phyloP scores from a whole-genome alignment of 208 protist genomes.

The Endotrypanum monterogeii region DNA sequence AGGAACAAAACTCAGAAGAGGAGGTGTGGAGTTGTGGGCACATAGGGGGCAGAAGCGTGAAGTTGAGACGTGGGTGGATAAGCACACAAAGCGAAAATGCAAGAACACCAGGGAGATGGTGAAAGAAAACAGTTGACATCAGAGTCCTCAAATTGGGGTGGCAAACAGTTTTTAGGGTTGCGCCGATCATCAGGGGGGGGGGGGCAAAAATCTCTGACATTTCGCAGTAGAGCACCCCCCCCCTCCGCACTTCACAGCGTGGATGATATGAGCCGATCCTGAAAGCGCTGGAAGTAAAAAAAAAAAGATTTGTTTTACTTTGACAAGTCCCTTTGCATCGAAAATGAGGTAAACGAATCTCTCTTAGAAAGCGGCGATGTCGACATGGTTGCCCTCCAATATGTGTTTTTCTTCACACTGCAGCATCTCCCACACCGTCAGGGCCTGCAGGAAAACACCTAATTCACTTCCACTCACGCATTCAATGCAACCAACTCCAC shows the following conservation, averaged over 20 bases:
- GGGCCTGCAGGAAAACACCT: not conserved
- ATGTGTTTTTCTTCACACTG: not conserved
- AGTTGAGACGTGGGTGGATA: not conserved
- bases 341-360: no score
- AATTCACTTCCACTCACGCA: not conserved
- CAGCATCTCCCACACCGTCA: not conserved
- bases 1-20: slow-evolving; percentile 8
- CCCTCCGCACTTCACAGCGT: no score
- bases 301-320: no score
- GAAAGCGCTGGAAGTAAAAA: no score
- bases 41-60: not conserved
- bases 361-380: not conserved
- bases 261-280: no score
- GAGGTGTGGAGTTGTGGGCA: not conserved
- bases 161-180: not conserved
- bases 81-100: not conserved
- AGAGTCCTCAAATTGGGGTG: not conserved
- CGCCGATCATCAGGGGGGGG: no score
- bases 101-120: not conserved
- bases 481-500: not conserved
- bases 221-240: no score
- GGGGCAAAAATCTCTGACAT: no score
- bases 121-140: not conserved
- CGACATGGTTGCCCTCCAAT: not conserved
- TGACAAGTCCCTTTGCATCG: no score